These are phyloP conservation scores for Mycena sanguinolenta DNA, from an alignment of 768 basidiomycete species.

Conservation along the genomic window DNA sequence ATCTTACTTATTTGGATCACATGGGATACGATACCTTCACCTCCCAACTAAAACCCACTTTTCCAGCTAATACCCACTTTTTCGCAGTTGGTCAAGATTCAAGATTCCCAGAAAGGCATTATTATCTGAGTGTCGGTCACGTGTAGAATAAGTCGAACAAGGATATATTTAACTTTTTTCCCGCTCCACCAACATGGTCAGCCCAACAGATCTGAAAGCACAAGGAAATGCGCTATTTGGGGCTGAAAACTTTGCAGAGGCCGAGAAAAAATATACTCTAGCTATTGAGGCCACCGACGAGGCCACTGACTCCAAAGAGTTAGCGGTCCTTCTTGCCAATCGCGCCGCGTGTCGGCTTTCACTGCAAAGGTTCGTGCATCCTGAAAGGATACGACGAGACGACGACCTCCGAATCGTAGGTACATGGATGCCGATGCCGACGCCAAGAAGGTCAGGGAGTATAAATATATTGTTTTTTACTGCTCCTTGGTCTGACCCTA, in stretches of 20 bases:
- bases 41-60: not conserved
- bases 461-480: not conserved
- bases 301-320: slow-evolving; percentile 7
- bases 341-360: slow-evolving; percentile 31
- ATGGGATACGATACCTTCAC: not conserved
- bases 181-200: not conserved
- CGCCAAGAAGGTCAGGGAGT: slow-evolving; percentile 33
- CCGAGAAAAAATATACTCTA: slow-evolving; percentile 29
- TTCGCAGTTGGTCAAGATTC: no score
- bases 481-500: not conserved
- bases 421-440: slow-evolving; percentile 36
- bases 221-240: slow-evolving; percentile 32
- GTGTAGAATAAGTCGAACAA: not conserved
- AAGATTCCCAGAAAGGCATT: no score
- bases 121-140: not conserved
- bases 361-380: slow-evolving; percentile 24
- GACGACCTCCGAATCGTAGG: slow-evolving; percentile 9
- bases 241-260: slow-evolving; percentile 20
- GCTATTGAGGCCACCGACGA: slow-evolving; percentile 28
- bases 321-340: slow-evolving; percentile 33
- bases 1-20: not conserved
- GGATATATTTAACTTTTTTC: not conserved
- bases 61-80: not conserved
- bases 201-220: slow-evolving; percentile 25
- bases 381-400: not conserved